Evolutionary conservation across 257 asterid genomes (phyloP), one percentile per base, ranked within the genome.

Genomic region (Jacaranda mimosifolia): DNA sequence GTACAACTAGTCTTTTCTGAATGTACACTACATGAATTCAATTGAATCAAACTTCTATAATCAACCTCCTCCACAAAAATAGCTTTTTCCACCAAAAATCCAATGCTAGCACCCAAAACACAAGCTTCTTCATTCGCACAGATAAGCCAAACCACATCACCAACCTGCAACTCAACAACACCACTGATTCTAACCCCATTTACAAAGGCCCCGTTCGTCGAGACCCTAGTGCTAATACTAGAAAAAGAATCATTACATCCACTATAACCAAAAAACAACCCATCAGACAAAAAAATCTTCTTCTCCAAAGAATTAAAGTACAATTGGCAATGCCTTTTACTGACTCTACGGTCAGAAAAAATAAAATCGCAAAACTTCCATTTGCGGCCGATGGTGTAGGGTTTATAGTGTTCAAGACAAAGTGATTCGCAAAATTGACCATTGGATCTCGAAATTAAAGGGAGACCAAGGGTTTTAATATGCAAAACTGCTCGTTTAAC

Each of bases 121-220:
- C 91, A 84, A 70, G 21, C 82, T 49, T 73, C 85, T 64, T 56
- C 89, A 58, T 80, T 69, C 74, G 87, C 83, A 71, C 92, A 86
- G 45, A 77, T 86, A 36, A 94, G 86, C 55, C 83, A 65, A 82
- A 94, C 91, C 76, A 85, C 87, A 80, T 94, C 98, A 14, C 98
- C 97, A 6, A 82, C 94, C 38, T 57, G 45, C 83, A 91, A 78
- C 52, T 82, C 96, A 63, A 87, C 87, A 43, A 86, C 82, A 64
- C 86, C 89, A 14, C 86, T 68, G 70, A 86, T 69, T 81, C 86
- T 88, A 73, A 77, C 74, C 77, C 91, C 94, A 80, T 94, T 90
- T 38, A 89, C 85, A 73, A 78, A 94, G 72, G 85, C 90, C 83
- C 97, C 98, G 75, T 94, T 94, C 35, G 86, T 75, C 0, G 98